Evolutionary conservation across 345 rosid genomes (phyloP), one percentile per base, ranked within the genome.

Genomic region (Angophora floribunda): DNA sequence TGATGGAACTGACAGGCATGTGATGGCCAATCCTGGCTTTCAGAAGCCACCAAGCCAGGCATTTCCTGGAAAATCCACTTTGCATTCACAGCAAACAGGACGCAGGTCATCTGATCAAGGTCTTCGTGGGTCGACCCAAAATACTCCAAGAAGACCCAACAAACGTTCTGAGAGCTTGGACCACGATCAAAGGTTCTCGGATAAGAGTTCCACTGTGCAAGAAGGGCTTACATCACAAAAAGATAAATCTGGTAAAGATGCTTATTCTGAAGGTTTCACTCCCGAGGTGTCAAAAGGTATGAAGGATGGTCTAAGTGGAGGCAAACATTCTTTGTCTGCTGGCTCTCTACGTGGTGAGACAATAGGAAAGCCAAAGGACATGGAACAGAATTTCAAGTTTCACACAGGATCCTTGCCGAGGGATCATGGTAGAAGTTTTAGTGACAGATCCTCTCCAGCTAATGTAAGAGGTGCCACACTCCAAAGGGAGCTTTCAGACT

Each of bases 401-500:
- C 90, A 84, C 65, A 85, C 89, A 52, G 95, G 92, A 28, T 91
- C 94, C 87, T 91, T 95, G 61, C 97, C 93, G 36, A 92, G 91
- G 89, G 95, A 92, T 90, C 89, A 78, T 89, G 90, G 82, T 90
- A 91, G 91, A 90, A 87, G 52, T 79, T 89, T 89, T 52, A 88
- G 80, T 2, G 91, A 90, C 41, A 94, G 90, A 88, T 44, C 90
- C 87, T 92, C 93, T 26, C 75, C 51, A 67, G 90, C 78, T 9
- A 93, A 93, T 90, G 96, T 94, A 87, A 95, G 92, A 90, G 93
- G 91, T 59, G 86, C 87, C 87, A 28, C 90, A 51, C 97, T 97
- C 91, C 98, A 93, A 80, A 93, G 96, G 92, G 98, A 95, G 93
- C 90, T 92, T 88, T 93, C 98, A 45, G 97, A 95, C 89, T 92